A percentile compares a stretch with the other conserved stretches of the same genome.
These are phyloP conservation scores for Phoma sp. DNA, from an alignment of 2,329 filamentous ascomycete genomes.

Conservation along the genomic window DNA sequence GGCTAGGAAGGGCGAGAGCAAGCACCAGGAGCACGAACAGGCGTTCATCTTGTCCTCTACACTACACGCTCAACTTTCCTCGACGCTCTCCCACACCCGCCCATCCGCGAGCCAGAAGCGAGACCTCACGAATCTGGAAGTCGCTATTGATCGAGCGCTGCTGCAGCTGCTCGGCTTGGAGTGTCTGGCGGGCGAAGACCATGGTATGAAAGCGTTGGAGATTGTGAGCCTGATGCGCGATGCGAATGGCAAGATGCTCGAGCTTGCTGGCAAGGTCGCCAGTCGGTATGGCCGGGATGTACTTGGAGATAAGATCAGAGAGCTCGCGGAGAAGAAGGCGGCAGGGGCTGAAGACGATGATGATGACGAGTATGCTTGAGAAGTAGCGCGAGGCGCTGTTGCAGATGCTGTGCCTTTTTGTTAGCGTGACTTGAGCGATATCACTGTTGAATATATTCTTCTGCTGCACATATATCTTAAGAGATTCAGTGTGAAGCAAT, in stretches of 20 bases:
- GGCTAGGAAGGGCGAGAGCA: slow-evolving; percentile 42
- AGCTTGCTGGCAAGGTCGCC: slow-evolving; percentile 88
- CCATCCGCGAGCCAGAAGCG: slow-evolving; percentile 68
- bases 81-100: slow-evolving; percentile 72
- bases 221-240: slow-evolving; percentile 87
- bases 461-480: too few species aligned
- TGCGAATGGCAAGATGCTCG: slow-evolving; percentile 83
- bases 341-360: slow-evolving; percentile 62
- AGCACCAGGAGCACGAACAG: slow-evolving; percentile 75
- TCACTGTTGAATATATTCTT: too few species aligned
- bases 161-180: slow-evolving; percentile 88
- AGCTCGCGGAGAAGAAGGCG: slow-evolving; percentile 74
- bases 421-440: background rate
- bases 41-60: slow-evolving; percentile 77
- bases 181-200: slow-evolving; percentile 90
- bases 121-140: slow-evolving; percentile 72
- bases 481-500: too few species aligned
- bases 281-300: slow-evolving; percentile 80
- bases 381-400: too few species aligned
- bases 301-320: slow-evolving; percentile 87
- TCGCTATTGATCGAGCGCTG: slow-evolving; percentile 88
- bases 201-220: slow-evolving; percentile 93
- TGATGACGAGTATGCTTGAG: slow-evolving; percentile 15
- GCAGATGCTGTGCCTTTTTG: background rate
- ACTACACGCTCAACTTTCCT: slow-evolving; percentile 74